Evolutionary conservation across 1,284 basidiomycete species (phyloP).

Genomic region (Lignosus rhinocerotis): DNA sequence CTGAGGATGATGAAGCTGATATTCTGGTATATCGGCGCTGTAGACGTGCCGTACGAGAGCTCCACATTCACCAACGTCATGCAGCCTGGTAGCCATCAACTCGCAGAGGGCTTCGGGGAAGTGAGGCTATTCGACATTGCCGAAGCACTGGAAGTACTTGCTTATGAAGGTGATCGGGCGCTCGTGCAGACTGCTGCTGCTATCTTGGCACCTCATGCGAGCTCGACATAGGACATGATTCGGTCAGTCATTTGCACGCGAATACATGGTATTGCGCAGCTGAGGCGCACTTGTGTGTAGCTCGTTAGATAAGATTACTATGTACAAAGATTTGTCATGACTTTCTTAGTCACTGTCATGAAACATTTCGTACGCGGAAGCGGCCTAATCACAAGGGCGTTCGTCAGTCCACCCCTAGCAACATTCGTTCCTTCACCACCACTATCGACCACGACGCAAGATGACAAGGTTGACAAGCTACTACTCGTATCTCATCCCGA

Average conservation of each 20-base stretch:
- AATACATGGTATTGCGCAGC: too few relatives aligned
- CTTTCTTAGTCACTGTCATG: too few relatives aligned
- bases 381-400: too few relatives aligned
- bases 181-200: conserved; percentile 20
- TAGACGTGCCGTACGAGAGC: conserved; percentile 27
- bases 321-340: too few relatives aligned
- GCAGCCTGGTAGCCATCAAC: conserved; percentile 41
- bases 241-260: too few relatives aligned
- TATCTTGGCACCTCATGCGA: not conserved
- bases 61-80: not conserved
- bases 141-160: conserved; percentile 37
- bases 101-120: conserved; percentile 39
- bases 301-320: too few relatives aligned
- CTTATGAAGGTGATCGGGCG: conserved; percentile 39
- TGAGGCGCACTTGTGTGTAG: too few relatives aligned
- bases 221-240: too few relatives aligned
- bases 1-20: conserved; percentile 36
- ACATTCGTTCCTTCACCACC: not conserved
- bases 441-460: not conserved
- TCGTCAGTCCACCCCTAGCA: not conserved
- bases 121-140: conserved; percentile 40
- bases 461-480: conserved; percentile 29
- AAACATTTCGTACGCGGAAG: too few relatives aligned
- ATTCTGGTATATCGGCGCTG: conserved; percentile 44
- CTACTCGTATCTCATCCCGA: conserved; percentile 26